Conservation (phyloP, 176 grass and related monocot species). For the Ananas comosus region DNA sequence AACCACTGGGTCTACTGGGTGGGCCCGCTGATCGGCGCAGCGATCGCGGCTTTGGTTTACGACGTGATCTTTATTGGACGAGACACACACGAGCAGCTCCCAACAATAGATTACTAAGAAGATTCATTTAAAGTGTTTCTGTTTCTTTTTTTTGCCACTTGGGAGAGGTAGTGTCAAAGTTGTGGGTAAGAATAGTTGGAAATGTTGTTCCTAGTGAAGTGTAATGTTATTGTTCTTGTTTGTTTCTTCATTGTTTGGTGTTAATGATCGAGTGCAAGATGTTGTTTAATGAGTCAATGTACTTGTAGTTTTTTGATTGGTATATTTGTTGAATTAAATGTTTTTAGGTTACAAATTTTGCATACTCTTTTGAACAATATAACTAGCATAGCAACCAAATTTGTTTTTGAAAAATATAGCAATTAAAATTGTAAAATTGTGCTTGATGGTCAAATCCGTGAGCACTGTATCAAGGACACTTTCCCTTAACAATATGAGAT, state of each 20-base stretch:
- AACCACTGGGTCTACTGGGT: slow-evolving; percentile 84
- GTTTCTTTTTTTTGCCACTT: not conserved
- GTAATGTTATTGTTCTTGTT: not conserved
- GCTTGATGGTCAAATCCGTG: too few species aligned
- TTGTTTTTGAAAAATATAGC: too few species aligned
- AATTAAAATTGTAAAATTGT: too few species aligned
- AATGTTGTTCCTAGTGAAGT: slow-evolving; percentile 7
- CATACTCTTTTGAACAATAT: too few species aligned
- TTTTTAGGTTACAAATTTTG: too few species aligned
- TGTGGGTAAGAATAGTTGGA: not conserved
- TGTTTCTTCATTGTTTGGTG: not conserved
- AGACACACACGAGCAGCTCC: slow-evolving; percentile 45
- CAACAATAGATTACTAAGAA: slow-evolving; percentile 41
- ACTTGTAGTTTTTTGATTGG: too few species aligned
- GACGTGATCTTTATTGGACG: slow-evolving; percentile 63
- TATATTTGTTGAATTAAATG: too few species aligned
- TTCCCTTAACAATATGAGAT: too few species aligned
- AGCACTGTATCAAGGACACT: too few species aligned
- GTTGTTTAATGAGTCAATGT: too few species aligned
- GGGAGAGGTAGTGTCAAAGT: not conserved
- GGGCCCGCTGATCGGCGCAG: slow-evolving; percentile 54
- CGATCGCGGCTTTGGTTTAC: slow-evolving; percentile 60
- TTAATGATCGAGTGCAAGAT: too few species aligned
- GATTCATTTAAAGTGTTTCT: not conserved
- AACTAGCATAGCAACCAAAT: too few species aligned